Evolutionary conservation across 257 asterid genomes (phyloP).

Genomic region (Vinca minor): DNA sequence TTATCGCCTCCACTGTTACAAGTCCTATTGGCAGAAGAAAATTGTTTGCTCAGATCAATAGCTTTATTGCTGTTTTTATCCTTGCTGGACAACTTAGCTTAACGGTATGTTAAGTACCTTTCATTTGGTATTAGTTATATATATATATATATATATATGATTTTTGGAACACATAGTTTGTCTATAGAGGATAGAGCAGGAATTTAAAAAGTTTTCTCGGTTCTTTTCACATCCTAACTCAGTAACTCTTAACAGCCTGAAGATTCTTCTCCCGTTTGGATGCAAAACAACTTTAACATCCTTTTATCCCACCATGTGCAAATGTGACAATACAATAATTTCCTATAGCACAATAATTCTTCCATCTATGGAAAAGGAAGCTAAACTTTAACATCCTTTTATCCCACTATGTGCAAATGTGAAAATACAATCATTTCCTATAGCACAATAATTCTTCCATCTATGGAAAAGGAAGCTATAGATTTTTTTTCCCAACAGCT

Average conservation of each 20-base stretch:
- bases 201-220: not conserved
- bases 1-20: conserved; percentile 65
- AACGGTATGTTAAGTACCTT: conserved; percentile 48
- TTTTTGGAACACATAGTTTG: not conserved
- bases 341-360: not conserved
- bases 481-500: not conserved
- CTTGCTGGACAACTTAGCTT: conserved; percentile 86
- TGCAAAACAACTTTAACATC: not conserved
- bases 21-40: conserved; percentile 75
- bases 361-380: not conserved
- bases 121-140: no score
- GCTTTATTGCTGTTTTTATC: conserved; percentile 91
- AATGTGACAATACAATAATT: not conserved
- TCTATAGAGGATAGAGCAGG: not conserved
- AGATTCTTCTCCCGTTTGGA: not conserved
- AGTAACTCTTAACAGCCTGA: not conserved
- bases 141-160: not conserved
- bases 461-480: not conserved
- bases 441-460: not conserved
- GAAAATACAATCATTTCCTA: not conserved
- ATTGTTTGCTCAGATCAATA: conserved; percentile 86
- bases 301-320: not conserved
- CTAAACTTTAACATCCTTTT: not conserved
- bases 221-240: not conserved
- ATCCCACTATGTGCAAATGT: not conserved